A percentile compares a stretch with the other conserved stretches of the same genome.
These are phyloP conservation scores for Sanghuangporus baumii DNA, from an alignment of 1,284 basidiomycete species.

Conservation along the genomic window DNA sequence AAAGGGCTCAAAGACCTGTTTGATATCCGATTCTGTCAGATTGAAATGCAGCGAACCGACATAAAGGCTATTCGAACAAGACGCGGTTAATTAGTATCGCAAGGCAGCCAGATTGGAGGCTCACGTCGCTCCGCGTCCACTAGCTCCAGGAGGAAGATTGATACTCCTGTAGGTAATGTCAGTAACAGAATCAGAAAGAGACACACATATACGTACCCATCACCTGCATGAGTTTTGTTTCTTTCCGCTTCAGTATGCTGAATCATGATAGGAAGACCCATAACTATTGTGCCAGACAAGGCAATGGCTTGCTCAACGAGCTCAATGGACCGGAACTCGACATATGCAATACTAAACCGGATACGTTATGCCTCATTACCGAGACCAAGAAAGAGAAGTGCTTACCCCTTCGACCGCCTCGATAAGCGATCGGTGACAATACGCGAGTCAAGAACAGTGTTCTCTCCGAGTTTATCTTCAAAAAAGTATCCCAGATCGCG, in stretches of 20 bases:
- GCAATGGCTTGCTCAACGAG: slow-evolving; percentile 87
- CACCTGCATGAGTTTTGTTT: slow-evolving; percentile 82
- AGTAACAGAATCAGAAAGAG: slow-evolving; percentile 6
- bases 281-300: slow-evolving; percentile 90
- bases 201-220: slow-evolving; percentile 49
- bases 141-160: slow-evolving; percentile 73
- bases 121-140: slow-evolving; percentile 70
- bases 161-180: slow-evolving; percentile 46
- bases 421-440: slow-evolving; percentile 94
- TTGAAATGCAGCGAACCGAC: slow-evolving; percentile 97
- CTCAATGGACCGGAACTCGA: slow-evolving; percentile 89
- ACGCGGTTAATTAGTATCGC: slow-evolving; percentile 14
- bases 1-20: slow-evolving; percentile 98
- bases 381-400: neutral
- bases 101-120: slow-evolving; percentile 5
- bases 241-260: slow-evolving; percentile 95
- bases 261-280: slow-evolving; percentile 96
- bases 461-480: slow-evolving; percentile 92
- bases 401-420: slow-evolving; percentile 91
- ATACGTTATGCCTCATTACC: neutral
- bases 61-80: slow-evolving; percentile 62
- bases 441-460: slow-evolving; percentile 88
- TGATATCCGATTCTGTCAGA: slow-evolving; percentile 92
- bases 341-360: slow-evolving; percentile 78
- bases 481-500: slow-evolving; percentile 98